phyloP scores from a whole-genome alignment of 352 stramenopile species.

The Globisporangium viniferum region DNA sequence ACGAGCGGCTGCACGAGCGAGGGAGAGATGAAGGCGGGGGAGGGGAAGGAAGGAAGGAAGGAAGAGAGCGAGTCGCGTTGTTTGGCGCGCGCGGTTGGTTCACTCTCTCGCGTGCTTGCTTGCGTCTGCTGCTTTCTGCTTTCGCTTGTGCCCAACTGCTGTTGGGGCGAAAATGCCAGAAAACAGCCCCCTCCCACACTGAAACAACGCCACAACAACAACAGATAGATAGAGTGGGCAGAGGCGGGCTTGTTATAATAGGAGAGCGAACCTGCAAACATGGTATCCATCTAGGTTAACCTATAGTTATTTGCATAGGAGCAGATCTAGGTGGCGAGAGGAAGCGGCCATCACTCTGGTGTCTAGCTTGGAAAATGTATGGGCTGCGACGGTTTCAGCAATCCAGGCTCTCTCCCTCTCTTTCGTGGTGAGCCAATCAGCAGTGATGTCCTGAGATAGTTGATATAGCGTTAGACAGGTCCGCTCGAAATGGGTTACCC shows the following conservation, averaged over 20 bases:
- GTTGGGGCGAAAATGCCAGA: background rate
- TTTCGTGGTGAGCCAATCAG: background rate
- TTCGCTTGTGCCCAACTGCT: background rate
- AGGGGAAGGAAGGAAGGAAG: background rate
- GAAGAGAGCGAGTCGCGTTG: background rate
- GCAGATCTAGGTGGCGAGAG: background rate
- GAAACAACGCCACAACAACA: background rate
- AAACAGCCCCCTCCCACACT: background rate
- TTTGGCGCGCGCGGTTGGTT: background rate
- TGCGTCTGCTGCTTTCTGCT: background rate
- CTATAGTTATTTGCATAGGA: background rate
- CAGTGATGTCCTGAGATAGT: background rate
- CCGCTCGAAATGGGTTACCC: background rate
- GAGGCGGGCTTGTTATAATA: background rate
- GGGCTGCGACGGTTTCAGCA: background rate
- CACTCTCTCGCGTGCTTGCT: too few relatives aligned
- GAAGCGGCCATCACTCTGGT: background rate
- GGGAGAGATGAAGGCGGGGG: background rate
- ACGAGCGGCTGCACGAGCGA: background rate
- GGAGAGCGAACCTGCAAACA: background rate
- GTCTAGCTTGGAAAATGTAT: background rate
- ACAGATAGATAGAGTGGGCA: background rate
- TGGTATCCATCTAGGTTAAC: background rate
- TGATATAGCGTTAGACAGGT: background rate
- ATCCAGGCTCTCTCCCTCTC: background rate